These are phyloP conservation scores for Pleurotus citrinopileatus DNA, from an alignment of 768 basidiomycete species.

Conservation along the genomic window DNA sequence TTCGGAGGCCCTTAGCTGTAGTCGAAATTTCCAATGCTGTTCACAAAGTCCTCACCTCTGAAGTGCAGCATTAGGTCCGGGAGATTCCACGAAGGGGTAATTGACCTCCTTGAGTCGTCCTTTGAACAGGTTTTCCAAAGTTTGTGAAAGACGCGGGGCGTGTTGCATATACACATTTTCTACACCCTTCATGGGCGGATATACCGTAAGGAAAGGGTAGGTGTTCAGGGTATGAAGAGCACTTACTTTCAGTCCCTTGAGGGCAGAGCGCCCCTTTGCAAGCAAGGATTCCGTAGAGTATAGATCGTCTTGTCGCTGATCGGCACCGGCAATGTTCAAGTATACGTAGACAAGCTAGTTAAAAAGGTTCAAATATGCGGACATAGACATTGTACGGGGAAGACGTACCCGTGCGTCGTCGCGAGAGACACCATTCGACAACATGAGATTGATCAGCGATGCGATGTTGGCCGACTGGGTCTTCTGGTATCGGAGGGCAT, in stretches of 20 bases:
- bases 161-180: conserved; percentile 99
- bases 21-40: not conserved
- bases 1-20: conserved; percentile 24
- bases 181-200: conserved; percentile 66
- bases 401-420: conserved; percentile 69
- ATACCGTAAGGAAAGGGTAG: conserved; percentile 7
- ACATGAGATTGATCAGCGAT: conserved; percentile 67
- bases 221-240: not conserved
- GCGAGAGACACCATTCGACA: conserved; percentile 70
- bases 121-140: conserved; percentile 84
- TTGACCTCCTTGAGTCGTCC: conserved; percentile 84
- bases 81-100: conserved; percentile 80
- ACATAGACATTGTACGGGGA: conserved; percentile 1
- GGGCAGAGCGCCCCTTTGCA: conserved; percentile 88
- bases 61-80: conserved; percentile 63
- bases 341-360: conserved; percentile 87
- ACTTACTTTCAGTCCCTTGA: conserved; percentile 90
- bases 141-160: conserved; percentile 88
- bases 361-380: conserved; percentile 13
- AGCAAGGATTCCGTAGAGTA: conserved; percentile 95
- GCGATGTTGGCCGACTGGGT: conserved; percentile 79
- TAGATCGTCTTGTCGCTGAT: conserved; percentile 95
- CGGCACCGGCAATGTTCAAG: conserved; percentile 89
- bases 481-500: conserved; percentile 94
- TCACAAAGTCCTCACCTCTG: conserved; percentile 50